Evolutionary conservation across 2,329 filamentous ascomycete genomes (phyloP), one percentile per base, ranked within the genome.

Genomic region (Talaromyces sp.): DNA sequence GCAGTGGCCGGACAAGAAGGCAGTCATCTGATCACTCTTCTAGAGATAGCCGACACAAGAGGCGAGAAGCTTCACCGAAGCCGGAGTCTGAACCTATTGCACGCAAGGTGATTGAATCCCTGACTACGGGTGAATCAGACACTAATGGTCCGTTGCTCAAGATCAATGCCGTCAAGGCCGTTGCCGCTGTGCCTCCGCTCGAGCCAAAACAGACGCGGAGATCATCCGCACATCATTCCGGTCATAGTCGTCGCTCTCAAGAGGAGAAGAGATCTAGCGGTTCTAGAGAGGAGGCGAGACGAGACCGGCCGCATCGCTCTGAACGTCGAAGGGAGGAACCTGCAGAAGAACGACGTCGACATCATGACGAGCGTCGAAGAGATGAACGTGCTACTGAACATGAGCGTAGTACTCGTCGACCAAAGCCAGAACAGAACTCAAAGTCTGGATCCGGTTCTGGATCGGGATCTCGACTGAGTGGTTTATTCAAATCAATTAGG

Each of bases 111-210:
- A 66, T 77, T 40, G 72, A 74, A 31, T 79, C 76, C 63, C 76
- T 80, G 70, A 75, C 74, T 17, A 74, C 73, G 17, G 80, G 77
- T n/a, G 73, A 78, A 49, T 79, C 78, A 5, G 75, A 80, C 60
- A 78, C 75, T 19, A 74, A 76, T 34, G 74, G 73, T 0, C 78
- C 75, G n/a, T 70, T 79, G 17, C 70, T 80, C 40, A 76, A 73
- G 61, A 68, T 80, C 19, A 79, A 79, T 63, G 71, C 72, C 49
- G 65, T 69, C 62, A 77, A 76, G 65, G 74, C 72, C 47, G 69
- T 72, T 29, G 72, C 70, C 34, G 73, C 73, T 31, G 71, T 72
- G 47, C 66, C 70, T 8, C 31, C 51, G 8, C 61, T 27, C 8
- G 38, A 45, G 19, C 25, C 40, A 27, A 61, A 63, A 34, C 43